Evolutionary conservation across 495 filamentous ascomycete genomes (phyloP).

Genomic region (Trichoderma reesei): DNA sequence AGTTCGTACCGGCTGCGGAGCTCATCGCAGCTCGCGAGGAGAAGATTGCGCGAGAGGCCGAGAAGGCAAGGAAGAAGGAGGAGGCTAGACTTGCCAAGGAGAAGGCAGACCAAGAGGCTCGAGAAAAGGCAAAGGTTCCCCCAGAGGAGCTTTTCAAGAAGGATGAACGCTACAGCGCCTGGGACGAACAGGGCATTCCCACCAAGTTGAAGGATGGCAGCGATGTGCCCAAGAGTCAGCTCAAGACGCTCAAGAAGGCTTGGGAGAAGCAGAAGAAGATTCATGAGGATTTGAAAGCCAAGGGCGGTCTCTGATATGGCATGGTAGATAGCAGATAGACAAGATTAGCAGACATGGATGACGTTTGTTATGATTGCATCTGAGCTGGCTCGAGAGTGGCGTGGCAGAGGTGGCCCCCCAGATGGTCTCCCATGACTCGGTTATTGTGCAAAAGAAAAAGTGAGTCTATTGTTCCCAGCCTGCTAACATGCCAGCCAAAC

Average conservation of each 20-base stretch:
- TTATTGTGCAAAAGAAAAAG: too few species aligned
- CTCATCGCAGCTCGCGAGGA: constrained; percentile 64
- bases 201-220: constrained; percentile 63
- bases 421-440: too few species aligned
- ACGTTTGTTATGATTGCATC: background rate
- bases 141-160: constrained; percentile 63
- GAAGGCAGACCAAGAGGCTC: constrained; percentile 38
- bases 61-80: constrained; percentile 48
- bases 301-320: constrained; percentile 11
- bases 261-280: constrained; percentile 88
- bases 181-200: constrained; percentile 83
- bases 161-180: constrained; percentile 61
- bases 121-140: constrained; percentile 62
- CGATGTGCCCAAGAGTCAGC: constrained; percentile 69
- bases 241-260: constrained; percentile 82
- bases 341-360: background rate
- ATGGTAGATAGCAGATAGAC: background rate
- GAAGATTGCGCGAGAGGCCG: constrained; percentile 47
- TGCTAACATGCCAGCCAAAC: too few species aligned
- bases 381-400: too few species aligned
- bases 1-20: constrained; percentile 62
- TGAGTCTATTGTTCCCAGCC: too few species aligned
- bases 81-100: constrained; percentile 51
- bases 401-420: too few species aligned
- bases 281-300: constrained; percentile 48